These are phyloP conservation scores for Cardiosporidium cionae DNA, from an alignment of 169 alveolate species.

Conservation along the genomic window DNA sequence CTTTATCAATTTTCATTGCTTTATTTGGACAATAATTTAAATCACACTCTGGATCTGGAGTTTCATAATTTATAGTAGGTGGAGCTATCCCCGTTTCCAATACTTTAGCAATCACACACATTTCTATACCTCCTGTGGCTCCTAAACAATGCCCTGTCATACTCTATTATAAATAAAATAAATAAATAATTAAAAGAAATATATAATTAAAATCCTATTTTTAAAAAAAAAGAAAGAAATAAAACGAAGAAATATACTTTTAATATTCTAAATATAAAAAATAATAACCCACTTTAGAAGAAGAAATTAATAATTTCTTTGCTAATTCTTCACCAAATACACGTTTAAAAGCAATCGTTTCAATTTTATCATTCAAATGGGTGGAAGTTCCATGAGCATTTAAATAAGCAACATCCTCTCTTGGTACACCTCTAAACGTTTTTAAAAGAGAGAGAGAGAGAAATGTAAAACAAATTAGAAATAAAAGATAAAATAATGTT, in stretches of 20 bases:
- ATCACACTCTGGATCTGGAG: constrained; percentile 53
- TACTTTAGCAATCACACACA: constrained; percentile 47
- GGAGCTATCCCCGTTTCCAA: constrained; percentile 52
- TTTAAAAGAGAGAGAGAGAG: too few relatives aligned
- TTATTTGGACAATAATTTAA: constrained; percentile 51
- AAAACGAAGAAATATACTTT: not conserved
- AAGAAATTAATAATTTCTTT: constrained; percentile 42
- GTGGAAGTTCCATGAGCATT: constrained; percentile 65
- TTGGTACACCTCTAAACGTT: constrained; percentile 29
- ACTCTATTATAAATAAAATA: constrained; percentile 5
- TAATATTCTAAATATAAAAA: not conserved
- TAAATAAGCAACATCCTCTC: constrained; percentile 42
- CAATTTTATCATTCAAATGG: constrained; percentile 48
- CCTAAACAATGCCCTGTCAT: constrained; percentile 65
- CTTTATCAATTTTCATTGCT: constrained; percentile 14
- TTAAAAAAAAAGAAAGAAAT: too few relatives aligned
- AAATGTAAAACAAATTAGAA: too few relatives aligned
- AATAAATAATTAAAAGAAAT: not conserved
- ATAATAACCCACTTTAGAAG: constrained; percentile 31
- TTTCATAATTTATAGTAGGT: constrained; percentile 52
- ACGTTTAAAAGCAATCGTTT: constrained; percentile 45
- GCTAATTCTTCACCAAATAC: constrained; percentile 46
- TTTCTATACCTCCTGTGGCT: constrained; percentile 57
- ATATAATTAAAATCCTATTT: not conserved
- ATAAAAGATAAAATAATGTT: too few relatives aligned